phyloP scores from a whole-genome alignment of 306 rosid genomes.

The Luffa acutangula region DNA sequence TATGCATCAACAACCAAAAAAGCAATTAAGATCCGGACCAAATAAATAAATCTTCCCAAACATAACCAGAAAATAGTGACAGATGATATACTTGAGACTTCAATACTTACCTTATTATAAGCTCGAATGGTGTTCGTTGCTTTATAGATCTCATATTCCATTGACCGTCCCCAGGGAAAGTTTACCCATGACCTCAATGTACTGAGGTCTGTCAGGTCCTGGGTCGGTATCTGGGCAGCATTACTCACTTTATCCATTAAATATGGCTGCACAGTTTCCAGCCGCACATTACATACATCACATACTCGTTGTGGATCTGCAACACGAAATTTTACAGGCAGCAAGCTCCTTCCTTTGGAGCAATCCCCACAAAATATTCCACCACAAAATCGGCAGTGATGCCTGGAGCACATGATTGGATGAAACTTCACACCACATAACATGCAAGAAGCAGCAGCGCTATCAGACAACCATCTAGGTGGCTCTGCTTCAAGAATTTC shows the following conservation, averaged over 20 bases:
- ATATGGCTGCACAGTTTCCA: slow-evolving; percentile 76
- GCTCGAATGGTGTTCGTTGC: slow-evolving; percentile 64
- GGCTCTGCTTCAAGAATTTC: slow-evolving; percentile 83
- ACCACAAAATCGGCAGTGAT: slow-evolving; percentile 97
- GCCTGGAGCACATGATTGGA: slow-evolving; percentile 89
- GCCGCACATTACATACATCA: slow-evolving; percentile 87
- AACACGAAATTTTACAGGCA: slow-evolving; percentile 67
- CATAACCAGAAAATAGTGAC: background rate
- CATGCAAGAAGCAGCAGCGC: slow-evolving; percentile 89
- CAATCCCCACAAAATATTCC: slow-evolving; percentile 94
- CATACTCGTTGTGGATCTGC: slow-evolving; percentile 87
- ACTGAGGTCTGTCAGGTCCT: slow-evolving; percentile 87
- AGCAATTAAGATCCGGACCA: background rate
- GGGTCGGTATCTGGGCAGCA: slow-evolving; percentile 86
- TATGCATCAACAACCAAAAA: background rate
- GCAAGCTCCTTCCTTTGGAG: slow-evolving; percentile 75
- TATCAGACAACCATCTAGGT: slow-evolving; percentile 91
- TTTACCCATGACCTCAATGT: slow-evolving; percentile 88
- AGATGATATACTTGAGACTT: background rate
- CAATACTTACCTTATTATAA: slow-evolving; percentile 41
- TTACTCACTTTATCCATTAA: slow-evolving; percentile 89
- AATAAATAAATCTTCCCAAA: background rate
- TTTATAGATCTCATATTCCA: slow-evolving; percentile 93
- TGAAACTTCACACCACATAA: slow-evolving; percentile 84
- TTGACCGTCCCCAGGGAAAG: slow-evolving; percentile 91